Percentiles rank a stretch among this genome's conserved stretches.
These are phyloP conservation scores for Peziza echinospora DNA, from an alignment of 495 filamentous ascomycete genomes.

Conservation along the genomic window DNA sequence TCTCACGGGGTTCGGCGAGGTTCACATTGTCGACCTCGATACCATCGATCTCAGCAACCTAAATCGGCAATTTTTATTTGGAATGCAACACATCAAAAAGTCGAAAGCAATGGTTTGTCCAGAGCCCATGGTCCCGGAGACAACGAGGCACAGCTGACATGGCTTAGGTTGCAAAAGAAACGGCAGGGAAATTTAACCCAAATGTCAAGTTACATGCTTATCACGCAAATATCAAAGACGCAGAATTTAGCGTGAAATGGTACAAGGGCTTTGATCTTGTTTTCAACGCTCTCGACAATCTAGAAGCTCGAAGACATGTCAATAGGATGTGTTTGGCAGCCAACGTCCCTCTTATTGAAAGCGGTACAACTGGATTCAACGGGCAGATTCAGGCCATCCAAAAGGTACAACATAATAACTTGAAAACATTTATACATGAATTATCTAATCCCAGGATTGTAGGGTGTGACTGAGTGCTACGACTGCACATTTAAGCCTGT, in stretches of 20 bases:
- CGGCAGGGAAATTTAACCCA: slow-evolving; percentile 76
- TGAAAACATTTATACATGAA: background rate
- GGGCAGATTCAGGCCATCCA: slow-evolving; percentile 94
- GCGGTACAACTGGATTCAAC: slow-evolving; percentile 94
- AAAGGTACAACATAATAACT: slow-evolving; percentile 31
- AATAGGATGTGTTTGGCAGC: slow-evolving; percentile 95
- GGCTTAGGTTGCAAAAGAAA: slow-evolving; percentile 73
- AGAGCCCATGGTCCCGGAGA: too few relatives aligned
- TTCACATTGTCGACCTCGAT: slow-evolving; percentile 92
- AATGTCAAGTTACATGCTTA: slow-evolving; percentile 71
- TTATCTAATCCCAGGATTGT: background rate
- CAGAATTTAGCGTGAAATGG: slow-evolving; percentile 77
- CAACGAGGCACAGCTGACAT: slow-evolving; percentile 9
- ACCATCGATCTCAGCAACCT: slow-evolving; percentile 96
- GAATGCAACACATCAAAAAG: slow-evolving; percentile 94
- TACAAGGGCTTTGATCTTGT: slow-evolving; percentile 65
- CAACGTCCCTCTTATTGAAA: slow-evolving; percentile 78
- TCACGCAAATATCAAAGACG: slow-evolving; percentile 89
- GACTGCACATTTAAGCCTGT: slow-evolving; percentile 77
- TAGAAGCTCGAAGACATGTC: slow-evolving; percentile 84
- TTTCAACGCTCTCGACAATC: slow-evolving; percentile 93
- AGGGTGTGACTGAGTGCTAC: slow-evolving; percentile 87
- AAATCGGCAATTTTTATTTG: slow-evolving; percentile 94
- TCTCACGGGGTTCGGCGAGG: slow-evolving; percentile 77
- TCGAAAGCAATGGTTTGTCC: slow-evolving; percentile 69